Evolutionary conservation across 106 monocot species (phyloP).

Genomic region (Chionographis japonica): DNA sequence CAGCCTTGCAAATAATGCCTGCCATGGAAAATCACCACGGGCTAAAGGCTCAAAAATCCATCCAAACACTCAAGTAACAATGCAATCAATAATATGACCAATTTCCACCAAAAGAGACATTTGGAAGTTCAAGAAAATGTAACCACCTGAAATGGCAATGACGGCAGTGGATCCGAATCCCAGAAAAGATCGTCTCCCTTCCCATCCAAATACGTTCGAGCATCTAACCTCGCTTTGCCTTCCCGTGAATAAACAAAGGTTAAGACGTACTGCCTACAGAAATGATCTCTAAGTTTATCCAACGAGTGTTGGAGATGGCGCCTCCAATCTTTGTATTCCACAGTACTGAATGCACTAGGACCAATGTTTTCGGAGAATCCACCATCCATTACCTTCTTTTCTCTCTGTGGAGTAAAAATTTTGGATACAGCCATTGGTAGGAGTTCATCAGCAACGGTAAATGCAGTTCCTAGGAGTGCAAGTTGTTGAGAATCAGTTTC

Average conservation of each 20-base stretch:
- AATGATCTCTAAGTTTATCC: constrained; percentile 90
- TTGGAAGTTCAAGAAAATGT: background rate
- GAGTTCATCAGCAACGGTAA: constrained; percentile 79
- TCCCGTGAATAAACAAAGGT: constrained; percentile 87
- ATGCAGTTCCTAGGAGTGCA: constrained; percentile 79
- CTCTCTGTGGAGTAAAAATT: constrained; percentile 46
- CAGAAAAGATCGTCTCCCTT: constrained; percentile 79
- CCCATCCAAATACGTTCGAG: constrained; percentile 70
- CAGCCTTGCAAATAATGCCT: constrained; percentile 90
- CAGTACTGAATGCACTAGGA: constrained; percentile 20
- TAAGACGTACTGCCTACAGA: constrained; percentile 89
- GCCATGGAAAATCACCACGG: background rate
- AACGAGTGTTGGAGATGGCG: constrained; percentile 73
- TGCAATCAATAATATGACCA: too few relatives aligned
- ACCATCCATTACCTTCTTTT: constrained; percentile 37
- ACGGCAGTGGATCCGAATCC: constrained; percentile 79
- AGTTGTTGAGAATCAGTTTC: constrained; percentile 94
- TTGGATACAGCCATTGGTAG: constrained; percentile 64
- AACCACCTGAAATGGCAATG: constrained; percentile 84
- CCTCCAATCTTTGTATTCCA: constrained; percentile 83
- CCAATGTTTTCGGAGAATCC: constrained; percentile 24
- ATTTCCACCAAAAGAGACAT: background rate
- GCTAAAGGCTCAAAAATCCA: too few relatives aligned
- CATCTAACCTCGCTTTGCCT: constrained; percentile 86
- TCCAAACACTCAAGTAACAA: too few relatives aligned